phyloP scores from a whole-genome alignment of 1,284 basidiomycete genomes.

The Cryptococcus wingfieldii region DNA sequence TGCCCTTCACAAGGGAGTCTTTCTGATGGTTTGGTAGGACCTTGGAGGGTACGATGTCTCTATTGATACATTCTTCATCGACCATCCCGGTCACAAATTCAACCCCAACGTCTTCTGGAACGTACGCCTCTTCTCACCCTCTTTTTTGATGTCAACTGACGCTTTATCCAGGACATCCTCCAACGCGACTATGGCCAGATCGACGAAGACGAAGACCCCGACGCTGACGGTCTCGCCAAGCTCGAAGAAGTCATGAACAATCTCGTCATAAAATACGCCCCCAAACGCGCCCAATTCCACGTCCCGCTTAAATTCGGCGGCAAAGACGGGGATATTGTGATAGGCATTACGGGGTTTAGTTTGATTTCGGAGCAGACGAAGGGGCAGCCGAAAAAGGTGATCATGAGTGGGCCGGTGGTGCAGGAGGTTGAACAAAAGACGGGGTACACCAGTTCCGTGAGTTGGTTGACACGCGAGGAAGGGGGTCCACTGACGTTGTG shows the following conservation, averaged over 20 bases:
- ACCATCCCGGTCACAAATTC: constrained; percentile 64
- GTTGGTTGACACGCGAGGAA: constrained; percentile 14
- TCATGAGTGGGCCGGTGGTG: constrained; percentile 69
- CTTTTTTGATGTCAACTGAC: background rate
- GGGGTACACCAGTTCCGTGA: constrained; percentile 71
- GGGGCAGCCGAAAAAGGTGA: constrained; percentile 71
- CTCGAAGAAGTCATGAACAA: constrained; percentile 52
- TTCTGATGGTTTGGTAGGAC: constrained; percentile 56
- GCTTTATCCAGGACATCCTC: constrained; percentile 53
- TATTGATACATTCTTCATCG: constrained; percentile 90
- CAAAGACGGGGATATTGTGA: constrained; percentile 62
- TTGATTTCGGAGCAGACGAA: constrained; percentile 80
- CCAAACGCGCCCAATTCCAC: constrained; percentile 81
- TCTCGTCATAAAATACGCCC: constrained; percentile 77
- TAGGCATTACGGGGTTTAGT: constrained; percentile 86
- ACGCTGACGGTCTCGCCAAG: constrained; percentile 65
- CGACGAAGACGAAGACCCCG: constrained; percentile 50
- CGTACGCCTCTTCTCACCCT: constrained; percentile 37
- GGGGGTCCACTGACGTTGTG: background rate
- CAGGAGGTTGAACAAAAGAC: constrained; percentile 68
- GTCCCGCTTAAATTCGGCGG: constrained; percentile 72
- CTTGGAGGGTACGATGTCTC: constrained; percentile 72
- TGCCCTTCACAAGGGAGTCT: background rate
- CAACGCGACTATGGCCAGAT: constrained; percentile 45
- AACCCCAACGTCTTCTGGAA: constrained; percentile 77